Conservation (phyloP, 2,329 filamentous ascomycete genomes). For the Neofusicoccum kwambonambiense region DNA sequence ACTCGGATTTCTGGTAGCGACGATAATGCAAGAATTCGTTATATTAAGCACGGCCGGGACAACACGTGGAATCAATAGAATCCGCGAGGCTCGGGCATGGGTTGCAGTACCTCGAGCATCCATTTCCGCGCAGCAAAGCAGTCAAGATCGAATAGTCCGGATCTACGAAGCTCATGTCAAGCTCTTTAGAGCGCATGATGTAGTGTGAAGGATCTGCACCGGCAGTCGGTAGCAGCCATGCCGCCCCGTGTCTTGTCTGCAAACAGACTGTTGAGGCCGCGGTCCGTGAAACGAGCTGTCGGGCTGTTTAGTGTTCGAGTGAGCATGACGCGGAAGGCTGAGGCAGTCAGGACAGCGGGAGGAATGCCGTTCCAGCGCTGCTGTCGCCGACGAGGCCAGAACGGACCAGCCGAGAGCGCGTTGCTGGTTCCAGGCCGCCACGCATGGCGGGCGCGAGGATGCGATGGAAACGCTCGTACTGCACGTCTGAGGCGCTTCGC, state of each 20-base stretch:
- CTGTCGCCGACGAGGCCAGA: not conserved
- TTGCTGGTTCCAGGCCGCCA: not conserved
- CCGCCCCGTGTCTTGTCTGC: not conserved
- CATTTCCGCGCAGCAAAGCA: not conserved
- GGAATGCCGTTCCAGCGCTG: not conserved
- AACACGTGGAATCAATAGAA: too few relatives aligned
- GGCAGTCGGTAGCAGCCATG: not conserved
- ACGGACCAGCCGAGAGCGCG: not conserved
- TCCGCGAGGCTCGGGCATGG: not conserved
- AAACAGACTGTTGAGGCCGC: not conserved
- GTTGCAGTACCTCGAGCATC: not conserved
- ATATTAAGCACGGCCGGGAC: not conserved
- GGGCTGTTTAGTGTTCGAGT: not conserved
- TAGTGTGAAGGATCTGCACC: not conserved
- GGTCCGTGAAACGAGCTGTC: not conserved
- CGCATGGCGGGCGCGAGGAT: not conserved
- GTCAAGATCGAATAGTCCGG: not conserved
- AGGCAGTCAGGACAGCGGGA: not conserved
- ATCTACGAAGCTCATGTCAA: too few relatives aligned
- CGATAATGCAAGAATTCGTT: slow-evolving; percentile 1
- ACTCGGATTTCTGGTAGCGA: not conserved
- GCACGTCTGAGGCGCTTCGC: not conserved
- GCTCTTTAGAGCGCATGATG: not conserved
- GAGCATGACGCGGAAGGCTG: not conserved
- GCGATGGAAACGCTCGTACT: not conserved